phyloP scores from a whole-genome alignment of 2,329 filamentous ascomycete species.

The Clarireedia sp. region DNA sequence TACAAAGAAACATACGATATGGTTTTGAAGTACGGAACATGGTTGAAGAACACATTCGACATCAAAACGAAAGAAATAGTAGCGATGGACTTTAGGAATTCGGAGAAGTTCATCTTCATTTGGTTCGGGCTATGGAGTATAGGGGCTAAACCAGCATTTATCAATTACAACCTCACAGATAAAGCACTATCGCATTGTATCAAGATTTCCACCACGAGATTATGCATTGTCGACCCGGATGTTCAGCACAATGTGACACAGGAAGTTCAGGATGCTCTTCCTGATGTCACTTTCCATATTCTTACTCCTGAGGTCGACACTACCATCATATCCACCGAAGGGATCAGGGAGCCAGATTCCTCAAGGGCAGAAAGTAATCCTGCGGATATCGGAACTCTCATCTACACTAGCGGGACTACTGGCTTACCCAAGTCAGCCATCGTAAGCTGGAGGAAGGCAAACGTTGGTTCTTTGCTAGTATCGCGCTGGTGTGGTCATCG shows the following conservation, averaged over 20 bases:
- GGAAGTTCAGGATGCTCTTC: constrained; percentile 44
- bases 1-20: constrained; percentile 69
- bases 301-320: constrained; percentile 51
- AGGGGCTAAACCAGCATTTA: constrained; percentile 74
- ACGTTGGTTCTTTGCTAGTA: constrained; percentile 45
- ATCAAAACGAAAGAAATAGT: constrained; percentile 68
- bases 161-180: constrained; percentile 77
- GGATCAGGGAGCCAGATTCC: constrained; percentile 50
- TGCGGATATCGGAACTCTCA: constrained; percentile 59
- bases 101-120: constrained; percentile 67
- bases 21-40: constrained; percentile 64
- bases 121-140: constrained; percentile 73
- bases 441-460: constrained; percentile 62
- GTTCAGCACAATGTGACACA: constrained; percentile 49
- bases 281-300: constrained; percentile 49
- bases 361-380: constrained; percentile 40
- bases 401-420: constrained; percentile 82
- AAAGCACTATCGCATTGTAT: constrained; percentile 69
- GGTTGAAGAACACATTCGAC: constrained; percentile 57
- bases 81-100: constrained; percentile 75
- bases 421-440: constrained; percentile 76
- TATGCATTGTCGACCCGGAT: constrained; percentile 62
- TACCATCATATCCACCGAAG: constrained; percentile 43
- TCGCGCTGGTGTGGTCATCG: constrained; percentile 49
- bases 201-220: constrained; percentile 53